These are phyloP conservation scores for Trametes coccinea DNA, from an alignment of 768 basidiomycete species.

Conservation along the genomic window DNA sequence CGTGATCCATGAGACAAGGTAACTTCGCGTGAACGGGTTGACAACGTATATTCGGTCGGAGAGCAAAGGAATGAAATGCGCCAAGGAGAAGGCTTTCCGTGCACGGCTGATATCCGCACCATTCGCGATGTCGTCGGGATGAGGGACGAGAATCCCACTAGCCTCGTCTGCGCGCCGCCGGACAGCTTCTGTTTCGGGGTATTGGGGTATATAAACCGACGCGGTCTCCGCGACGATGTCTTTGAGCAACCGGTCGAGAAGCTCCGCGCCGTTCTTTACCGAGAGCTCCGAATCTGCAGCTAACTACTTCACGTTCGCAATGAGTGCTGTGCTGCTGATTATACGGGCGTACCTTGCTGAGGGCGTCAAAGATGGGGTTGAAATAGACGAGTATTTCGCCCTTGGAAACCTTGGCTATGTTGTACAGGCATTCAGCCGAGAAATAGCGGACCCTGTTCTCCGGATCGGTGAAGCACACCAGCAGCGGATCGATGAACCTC, in stretches of 20 bases:
- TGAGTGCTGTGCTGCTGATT: slow-evolving; percentile 16
- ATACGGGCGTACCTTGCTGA: slow-evolving; percentile 76
- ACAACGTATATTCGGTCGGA: slow-evolving; percentile 93
- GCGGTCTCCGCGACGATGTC: slow-evolving; percentile 98
- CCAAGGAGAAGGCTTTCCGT: slow-evolving; percentile 87
- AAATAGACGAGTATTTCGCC: slow-evolving; percentile 96
- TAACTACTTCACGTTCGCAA: slow-evolving; percentile 53
- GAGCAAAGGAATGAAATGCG: slow-evolving; percentile 92
- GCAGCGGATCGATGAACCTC: slow-evolving; percentile 84
- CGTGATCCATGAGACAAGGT: slow-evolving; percentile 95
- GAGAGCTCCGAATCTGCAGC: slow-evolving; percentile 94
- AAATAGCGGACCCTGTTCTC: slow-evolving; percentile 97
- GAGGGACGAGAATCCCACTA: slow-evolving; percentile 60
- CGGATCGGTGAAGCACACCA: slow-evolving; percentile 89
- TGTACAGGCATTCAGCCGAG: slow-evolving; percentile 97
- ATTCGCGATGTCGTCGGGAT: slow-evolving; percentile 52
- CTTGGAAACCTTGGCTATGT: slow-evolving; percentile 96
- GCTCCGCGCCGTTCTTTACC: slow-evolving; percentile 97
- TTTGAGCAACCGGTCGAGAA: slow-evolving; percentile 94
- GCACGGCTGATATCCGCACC: slow-evolving; percentile 40
- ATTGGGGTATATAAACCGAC: slow-evolving; percentile 89
- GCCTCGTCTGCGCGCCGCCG: slow-evolving; percentile 38
- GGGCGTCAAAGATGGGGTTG: slow-evolving; percentile 96
- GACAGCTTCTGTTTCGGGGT: slow-evolving; percentile 74
- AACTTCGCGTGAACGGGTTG: slow-evolving; percentile 93